These are phyloP conservation scores for Salpingoeca rosetta DNA, from an alignment of 78 protist species.

Conservation along the genomic window DNA sequence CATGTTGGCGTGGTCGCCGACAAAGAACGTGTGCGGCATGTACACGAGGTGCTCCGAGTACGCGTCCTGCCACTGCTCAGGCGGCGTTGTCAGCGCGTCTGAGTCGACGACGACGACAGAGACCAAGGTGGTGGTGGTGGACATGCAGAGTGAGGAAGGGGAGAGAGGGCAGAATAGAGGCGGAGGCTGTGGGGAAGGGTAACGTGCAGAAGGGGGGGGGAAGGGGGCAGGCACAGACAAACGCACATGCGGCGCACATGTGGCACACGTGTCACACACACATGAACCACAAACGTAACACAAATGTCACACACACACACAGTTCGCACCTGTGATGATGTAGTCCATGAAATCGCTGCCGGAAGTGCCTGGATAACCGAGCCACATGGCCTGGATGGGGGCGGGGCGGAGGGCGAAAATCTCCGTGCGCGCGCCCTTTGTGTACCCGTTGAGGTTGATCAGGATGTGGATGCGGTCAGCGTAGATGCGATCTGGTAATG, in stretches of 20 bases:
- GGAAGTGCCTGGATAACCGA: slow-evolving; percentile 50
- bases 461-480: slow-evolving; percentile 28
- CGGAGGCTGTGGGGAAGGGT: too few species aligned
- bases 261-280: too few species aligned
- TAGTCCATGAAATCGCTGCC: slow-evolving; percentile 33
- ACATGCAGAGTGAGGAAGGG: too few species aligned
- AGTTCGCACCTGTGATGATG: slow-evolving; percentile 22
- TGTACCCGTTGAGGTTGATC: slow-evolving; percentile 48
- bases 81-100: not conserved
- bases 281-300: too few species aligned
- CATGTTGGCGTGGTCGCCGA: not conserved
- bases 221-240: too few species aligned
- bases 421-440: slow-evolving; percentile 20
- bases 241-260: too few species aligned
- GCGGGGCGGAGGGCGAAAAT: slow-evolving; percentile 42
- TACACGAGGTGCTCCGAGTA: not conserved
- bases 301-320: too few species aligned
- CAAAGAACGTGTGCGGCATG: slow-evolving; percentile 20
- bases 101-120: too few species aligned
- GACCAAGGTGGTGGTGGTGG: too few species aligned
- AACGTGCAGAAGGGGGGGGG: too few species aligned
- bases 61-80: not conserved
- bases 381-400: slow-evolving; percentile 32
- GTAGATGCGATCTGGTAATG: not conserved
- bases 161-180: too few species aligned